phyloP scores from a whole-genome alignment of 306 rosid genomes.

The Luffa acutangula region DNA sequence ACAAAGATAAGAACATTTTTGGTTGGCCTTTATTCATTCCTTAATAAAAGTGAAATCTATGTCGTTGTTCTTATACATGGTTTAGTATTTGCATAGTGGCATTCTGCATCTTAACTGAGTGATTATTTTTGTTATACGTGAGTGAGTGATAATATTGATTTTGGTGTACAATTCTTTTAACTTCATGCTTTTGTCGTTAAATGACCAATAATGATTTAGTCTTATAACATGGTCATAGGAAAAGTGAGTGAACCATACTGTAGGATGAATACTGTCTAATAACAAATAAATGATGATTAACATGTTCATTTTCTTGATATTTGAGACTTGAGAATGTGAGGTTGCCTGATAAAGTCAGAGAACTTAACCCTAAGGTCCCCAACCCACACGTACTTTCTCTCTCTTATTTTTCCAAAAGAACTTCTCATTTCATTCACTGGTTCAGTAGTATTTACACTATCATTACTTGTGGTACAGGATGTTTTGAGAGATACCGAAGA shows the following conservation, averaged over 20 bases:
- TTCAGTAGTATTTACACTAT: slow-evolving; percentile 7
- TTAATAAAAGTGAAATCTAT: not conserved
- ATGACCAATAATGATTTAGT: not conserved
- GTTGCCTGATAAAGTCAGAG: not conserved
- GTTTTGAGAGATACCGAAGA: slow-evolving; percentile 81
- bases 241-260: not conserved
- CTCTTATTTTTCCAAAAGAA: not conserved
- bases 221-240: not conserved
- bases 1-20: not conserved
- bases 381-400: not conserved
- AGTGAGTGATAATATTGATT: not conserved
- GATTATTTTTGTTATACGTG: not conserved
- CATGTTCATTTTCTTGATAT: not conserved
- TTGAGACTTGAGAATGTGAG: not conserved
- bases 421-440: not conserved
- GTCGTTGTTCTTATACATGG: not conserved
- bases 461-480: slow-evolving; percentile 39
- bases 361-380: not conserved
- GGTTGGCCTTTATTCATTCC: not conserved
- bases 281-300: not conserved
- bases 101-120: not conserved
- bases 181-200: not conserved
- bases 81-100: not conserved
- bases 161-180: not conserved
- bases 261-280: not conserved